Base-by-base conservation (phyloP, 371 early-diverging fungal species). In the Thermomucor indicae-seudaticae region DNA sequence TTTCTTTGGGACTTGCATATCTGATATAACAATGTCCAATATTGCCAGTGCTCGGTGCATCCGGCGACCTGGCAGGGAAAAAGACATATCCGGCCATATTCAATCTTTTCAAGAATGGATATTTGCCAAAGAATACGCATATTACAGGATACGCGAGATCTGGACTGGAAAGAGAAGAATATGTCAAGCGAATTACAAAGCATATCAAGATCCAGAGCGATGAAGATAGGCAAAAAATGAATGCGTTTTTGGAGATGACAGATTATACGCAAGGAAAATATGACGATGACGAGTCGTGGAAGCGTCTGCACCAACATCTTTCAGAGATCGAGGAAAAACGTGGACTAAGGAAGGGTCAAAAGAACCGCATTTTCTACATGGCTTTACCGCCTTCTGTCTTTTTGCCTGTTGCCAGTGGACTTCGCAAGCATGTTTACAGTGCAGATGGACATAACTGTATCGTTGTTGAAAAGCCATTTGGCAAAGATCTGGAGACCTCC, bases 381-480 rank as follows among this genome's bases (percentile, higher is more conserved):
- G 98, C 99, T 0, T 69, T 98, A 30, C 99, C 99, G 14, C 99
- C 99, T 6, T 85, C 88, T 6, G 93, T 95, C 22, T 99, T 98
- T 72, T 80, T 89, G 23, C 66, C 79, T 4, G 93, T 97, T 6
- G 83, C 95, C 8, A 64, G 55, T 10, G 86, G 90, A 19, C 47
- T 96, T 43, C 83, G 84, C 57, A 75, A 80, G 12, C 63, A 81
- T 51, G 74, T 82, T 28, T 89, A 89, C 51, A 60, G 68, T 14
- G 62, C 60, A 11, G 55, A 65, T 17, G 87, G 83, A 5, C 57
- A 55, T 23, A 90, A 83, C 61, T 81, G 87, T 10, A 53, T 99
- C 34, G 84, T 96, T 38, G 83, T 99, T n/a, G 99, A 99, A 64
- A 99, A 99, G 70, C 99, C 99, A 0, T 98, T 98, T 83, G 99